Conservation (phyloP, 768 basidiomycete species). For the Boletus rubroflammeus region DNA sequence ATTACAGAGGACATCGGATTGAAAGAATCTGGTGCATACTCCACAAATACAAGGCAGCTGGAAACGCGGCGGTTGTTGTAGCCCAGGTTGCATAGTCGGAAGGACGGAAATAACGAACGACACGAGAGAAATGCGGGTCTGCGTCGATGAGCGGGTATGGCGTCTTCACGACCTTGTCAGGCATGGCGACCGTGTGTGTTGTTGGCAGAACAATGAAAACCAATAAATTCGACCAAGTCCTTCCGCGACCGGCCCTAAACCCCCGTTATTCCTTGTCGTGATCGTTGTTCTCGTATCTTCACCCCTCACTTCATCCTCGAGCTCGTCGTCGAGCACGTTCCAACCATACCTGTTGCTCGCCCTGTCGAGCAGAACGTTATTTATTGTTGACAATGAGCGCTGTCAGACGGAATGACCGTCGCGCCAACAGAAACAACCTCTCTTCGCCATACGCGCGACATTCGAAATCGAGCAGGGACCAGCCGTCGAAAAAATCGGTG, state of each 20-base stretch:
- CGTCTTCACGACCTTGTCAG: slow-evolving; percentile 50
- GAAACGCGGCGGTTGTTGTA: slow-evolving; percentile 74
- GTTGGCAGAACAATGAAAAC: slow-evolving; percentile 4
- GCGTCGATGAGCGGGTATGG: slow-evolving; percentile 90
- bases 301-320: slow-evolving; percentile 12
- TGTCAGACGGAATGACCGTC: slow-evolving; percentile 45
- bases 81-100: slow-evolving; percentile 88
- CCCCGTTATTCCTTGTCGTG: slow-evolving; percentile 12
- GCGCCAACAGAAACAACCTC: slow-evolving; percentile 33
- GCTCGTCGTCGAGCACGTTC: slow-evolving; percentile 6
- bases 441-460: slow-evolving; percentile 59
- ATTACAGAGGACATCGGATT: slow-evolving; percentile 2
- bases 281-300: slow-evolving; percentile 24
- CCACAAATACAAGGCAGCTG: slow-evolving; percentile 75
- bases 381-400: slow-evolving; percentile 49
- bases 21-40: slow-evolving; percentile 48
- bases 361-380: slow-evolving; percentile 4
- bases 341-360: neutral
- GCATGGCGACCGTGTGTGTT: slow-evolving; percentile 26
- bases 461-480: slow-evolving; percentile 19
- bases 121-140: slow-evolving; percentile 86
- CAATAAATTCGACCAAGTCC: slow-evolving; percentile 9
- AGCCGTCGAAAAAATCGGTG: slow-evolving; percentile 47
- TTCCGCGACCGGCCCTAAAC: slow-evolving; percentile 32
- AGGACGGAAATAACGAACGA: slow-evolving; percentile 83